Percentiles rank a stretch among this genome's conserved stretches.
Conservation (phyloP, 306 rosid genomes). For the Canavalia ensiformis region DNA sequence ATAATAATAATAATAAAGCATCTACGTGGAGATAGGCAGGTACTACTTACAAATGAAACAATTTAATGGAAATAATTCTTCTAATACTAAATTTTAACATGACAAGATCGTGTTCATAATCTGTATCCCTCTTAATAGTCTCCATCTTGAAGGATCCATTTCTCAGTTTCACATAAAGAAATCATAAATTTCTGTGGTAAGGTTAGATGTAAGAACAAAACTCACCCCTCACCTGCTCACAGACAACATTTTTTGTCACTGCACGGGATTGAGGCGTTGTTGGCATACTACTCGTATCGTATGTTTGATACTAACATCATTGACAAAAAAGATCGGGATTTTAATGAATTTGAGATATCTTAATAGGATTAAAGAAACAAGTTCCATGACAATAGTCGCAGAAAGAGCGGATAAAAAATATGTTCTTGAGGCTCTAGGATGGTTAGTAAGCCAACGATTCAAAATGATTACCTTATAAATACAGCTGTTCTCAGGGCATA, state of each 20-base stretch:
- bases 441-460: not conserved
- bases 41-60: not conserved
- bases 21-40: not conserved
- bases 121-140: too few relatives aligned
- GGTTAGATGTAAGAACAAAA: constrained; percentile 1
- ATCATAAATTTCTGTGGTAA: not conserved
- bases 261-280: not conserved
- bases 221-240: not conserved
- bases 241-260: constrained; percentile 12
- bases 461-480: constrained; percentile 8
- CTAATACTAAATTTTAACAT: too few relatives aligned
- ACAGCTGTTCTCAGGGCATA: not conserved
- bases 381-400: not conserved
- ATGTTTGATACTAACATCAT: not conserved
- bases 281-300: constrained; percentile 1
- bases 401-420: not conserved
- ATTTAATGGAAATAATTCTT: not conserved
- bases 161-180: not conserved
- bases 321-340: constrained; percentile 9
- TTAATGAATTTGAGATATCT: not conserved
- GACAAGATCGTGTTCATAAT: too few relatives aligned
- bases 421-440: constrained; percentile 11
- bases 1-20: too few relatives aligned
- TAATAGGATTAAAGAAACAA: not conserved
- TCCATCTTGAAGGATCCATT: not conserved